Conservation (phyloP, 176 grass and related monocot species). For the Phragmites australis region DNA sequence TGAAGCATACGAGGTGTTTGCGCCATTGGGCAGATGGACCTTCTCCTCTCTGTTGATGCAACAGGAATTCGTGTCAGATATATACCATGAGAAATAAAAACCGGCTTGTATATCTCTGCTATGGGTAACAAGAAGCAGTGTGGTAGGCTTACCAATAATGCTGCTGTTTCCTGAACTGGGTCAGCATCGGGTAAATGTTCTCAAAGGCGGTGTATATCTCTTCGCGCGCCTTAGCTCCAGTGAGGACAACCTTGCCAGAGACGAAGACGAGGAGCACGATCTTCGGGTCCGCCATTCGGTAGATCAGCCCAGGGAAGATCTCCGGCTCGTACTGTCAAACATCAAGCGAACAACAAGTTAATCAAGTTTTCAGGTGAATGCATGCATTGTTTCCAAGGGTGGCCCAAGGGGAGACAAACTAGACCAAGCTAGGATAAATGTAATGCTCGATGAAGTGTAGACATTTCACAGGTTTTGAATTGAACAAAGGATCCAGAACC, state of each 20-base stretch:
- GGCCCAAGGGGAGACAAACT: neutral
- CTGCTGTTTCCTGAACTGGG: conserved; percentile 57
- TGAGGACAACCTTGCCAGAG: conserved; percentile 74
- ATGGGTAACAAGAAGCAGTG: neutral
- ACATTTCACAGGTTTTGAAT: neutral
- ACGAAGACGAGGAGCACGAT: conserved; percentile 72
- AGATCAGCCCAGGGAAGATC: conserved; percentile 73
- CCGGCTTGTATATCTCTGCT: neutral
- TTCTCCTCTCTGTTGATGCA: conserved; percentile 7
- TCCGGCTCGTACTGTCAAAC: conserved; percentile 70
- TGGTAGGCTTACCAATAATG: conserved; percentile 31
- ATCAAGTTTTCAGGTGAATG: neutral
- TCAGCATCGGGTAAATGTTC: conserved; percentile 70
- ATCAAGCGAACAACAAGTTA: conserved; percentile 7
- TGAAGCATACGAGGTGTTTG: neutral
- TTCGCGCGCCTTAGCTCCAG: conserved; percentile 65
- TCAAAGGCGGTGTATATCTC: conserved; percentile 65
- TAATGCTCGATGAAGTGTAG: neutral
- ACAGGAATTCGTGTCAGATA: conserved; percentile 10
- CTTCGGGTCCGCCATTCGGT: conserved; percentile 73
- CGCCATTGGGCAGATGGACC: neutral
- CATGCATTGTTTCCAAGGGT: neutral
- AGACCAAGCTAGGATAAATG: neutral
- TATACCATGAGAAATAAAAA: neutral
- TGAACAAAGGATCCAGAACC: neutral